Percentiles rank a stretch among this genome's conserved stretches.
These are phyloP conservation scores for Acanthochlamys bracteata DNA, from an alignment of 106 monocot genomes.

Conservation along the genomic window DNA sequence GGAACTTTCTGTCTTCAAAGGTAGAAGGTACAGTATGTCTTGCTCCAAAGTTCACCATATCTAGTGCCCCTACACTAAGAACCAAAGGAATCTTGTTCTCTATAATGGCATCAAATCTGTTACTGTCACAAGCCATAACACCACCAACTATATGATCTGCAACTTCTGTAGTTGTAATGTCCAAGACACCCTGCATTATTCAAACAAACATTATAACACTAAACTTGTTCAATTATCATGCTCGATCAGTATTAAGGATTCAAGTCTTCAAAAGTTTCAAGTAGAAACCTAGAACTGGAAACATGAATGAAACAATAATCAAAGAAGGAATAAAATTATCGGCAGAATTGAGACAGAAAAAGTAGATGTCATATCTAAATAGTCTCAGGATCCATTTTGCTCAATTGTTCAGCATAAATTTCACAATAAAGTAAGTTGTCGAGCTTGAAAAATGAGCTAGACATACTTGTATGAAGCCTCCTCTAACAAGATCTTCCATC, in stretches of 20 bases:
- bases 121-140: constrained; percentile 76
- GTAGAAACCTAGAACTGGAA: no score
- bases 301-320: no score
- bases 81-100: constrained; percentile 81
- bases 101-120: constrained; percentile 76
- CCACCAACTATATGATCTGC: constrained; percentile 93
- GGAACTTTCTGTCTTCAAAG: constrained; percentile 63
- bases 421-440: no score
- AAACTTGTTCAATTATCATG: no score
- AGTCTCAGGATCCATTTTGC: no score
- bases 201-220: background rate
- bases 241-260: no score
- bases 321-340: no score
- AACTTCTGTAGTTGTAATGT: constrained; percentile 94
- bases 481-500: constrained; percentile 91
- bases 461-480: constrained; percentile 74
- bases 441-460: no score
- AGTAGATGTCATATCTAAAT: no score
- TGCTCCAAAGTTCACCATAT: constrained; percentile 96
- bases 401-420: no score
- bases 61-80: constrained; percentile 84
- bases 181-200: constrained; percentile 71
- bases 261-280: no score
- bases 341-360: no score
- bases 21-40: constrained; percentile 61